phyloP scores from a whole-genome alignment of 805 yeast genomes.

The Saccharomycopsis sp. region DNA sequence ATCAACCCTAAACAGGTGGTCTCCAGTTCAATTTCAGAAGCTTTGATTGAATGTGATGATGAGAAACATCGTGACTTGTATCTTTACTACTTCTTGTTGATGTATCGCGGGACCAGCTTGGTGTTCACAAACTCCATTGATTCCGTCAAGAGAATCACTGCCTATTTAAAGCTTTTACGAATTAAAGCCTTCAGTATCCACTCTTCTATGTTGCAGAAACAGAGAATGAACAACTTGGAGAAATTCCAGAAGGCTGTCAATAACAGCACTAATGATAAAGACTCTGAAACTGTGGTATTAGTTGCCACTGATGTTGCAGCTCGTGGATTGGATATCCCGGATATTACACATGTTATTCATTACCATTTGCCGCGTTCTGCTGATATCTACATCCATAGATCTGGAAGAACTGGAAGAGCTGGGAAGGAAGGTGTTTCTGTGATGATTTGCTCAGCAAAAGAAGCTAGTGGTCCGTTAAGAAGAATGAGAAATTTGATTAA shows the following conservation, averaged over 20 bases:
- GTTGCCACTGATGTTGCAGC: constrained; percentile 98
- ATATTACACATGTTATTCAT: constrained; percentile 89
- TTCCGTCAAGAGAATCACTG: constrained; percentile 80
- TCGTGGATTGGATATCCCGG: constrained; percentile 89
- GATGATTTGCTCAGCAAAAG: constrained; percentile 88
- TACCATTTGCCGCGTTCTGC: constrained; percentile 94
- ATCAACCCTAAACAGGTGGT: constrained; percentile 81
- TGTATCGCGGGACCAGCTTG: constrained; percentile 84
- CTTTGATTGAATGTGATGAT: constrained; percentile 86
- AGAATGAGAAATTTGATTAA: constrained; percentile 51
- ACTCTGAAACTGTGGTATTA: constrained; percentile 54
- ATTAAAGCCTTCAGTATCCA: constrained; percentile 73
- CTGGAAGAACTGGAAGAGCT: constrained; percentile 98
- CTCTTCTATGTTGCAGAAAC: constrained; percentile 93
- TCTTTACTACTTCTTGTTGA: constrained; percentile 75
- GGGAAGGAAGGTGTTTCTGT: constrained; percentile 91
- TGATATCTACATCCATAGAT: constrained; percentile 89
- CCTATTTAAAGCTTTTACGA: constrained; percentile 62
- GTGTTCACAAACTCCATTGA: constrained; percentile 96
- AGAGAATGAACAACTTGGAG: constrained; percentile 80
- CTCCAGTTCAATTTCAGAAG: constrained; percentile 70
- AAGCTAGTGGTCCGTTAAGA: constrained; percentile 79
- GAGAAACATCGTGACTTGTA: constrained; percentile 77
- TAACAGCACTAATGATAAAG: constrained; percentile 21
- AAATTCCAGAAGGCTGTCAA: constrained; percentile 45